Evolutionary conservation across 345 rosid species (phyloP), one percentile per base, ranked within the genome.

Genomic region (Citrus hindsii): DNA sequence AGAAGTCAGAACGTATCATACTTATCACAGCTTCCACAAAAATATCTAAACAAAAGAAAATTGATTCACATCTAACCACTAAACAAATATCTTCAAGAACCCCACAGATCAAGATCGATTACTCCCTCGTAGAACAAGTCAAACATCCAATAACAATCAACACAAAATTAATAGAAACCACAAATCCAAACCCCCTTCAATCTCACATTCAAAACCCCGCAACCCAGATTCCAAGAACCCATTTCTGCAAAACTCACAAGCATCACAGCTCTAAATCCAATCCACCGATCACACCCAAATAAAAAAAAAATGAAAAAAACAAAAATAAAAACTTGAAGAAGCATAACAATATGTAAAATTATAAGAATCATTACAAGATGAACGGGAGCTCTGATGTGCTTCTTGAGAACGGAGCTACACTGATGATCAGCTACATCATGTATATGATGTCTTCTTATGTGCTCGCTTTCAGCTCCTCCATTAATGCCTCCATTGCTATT

Each of bases 351-450:
- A 38, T 25, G 68, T 40, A 22, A 19, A 73, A 51, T 33, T 14
- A 72, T 3, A 33, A 53, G 58, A 30, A 46, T 12, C 16, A 64
- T 84, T 91, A 95, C 97, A n/a, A 91, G 97, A 80, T 87, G 97
- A 85, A 95, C 89, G 73, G 99, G 97, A 80, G 97, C 97, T 82
- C 87, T 92, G 96, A 93, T 88, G 82, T 89, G 96, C 82, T 92
- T 93, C 48, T 87, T 84, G 78, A 95, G 93, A 40, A 90, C 86
- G 61, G 98, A 92, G 79, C 86, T 86, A 80, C 97, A 91, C 98
- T 95, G 99, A 80, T 92, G 85, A 64, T 85, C 89, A 24, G 79
- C 65, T 22, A 86, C 87, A 85, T 91, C 87, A 60, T 87, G 97
- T 51, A 69, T 84, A 79, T 93, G 98, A 51, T 88, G 90, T 56